Conservation (phyloP, 129 eudicot genomes). For the Sambucus nigra region DNA sequence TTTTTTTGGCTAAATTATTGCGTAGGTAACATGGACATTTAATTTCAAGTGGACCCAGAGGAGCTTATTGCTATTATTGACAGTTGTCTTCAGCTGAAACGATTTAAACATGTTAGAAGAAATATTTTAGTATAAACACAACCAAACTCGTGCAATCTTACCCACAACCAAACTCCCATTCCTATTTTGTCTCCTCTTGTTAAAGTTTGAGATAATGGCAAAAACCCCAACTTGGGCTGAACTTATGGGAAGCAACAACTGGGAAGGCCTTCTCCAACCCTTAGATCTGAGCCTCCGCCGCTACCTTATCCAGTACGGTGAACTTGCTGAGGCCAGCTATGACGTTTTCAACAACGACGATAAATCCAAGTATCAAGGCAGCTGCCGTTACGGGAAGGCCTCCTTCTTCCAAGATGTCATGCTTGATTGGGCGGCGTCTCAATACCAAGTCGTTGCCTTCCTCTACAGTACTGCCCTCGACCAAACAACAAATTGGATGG, state of each 20-base stretch:
- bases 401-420: constrained; percentile 52
- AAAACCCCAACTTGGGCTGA: constrained; percentile 33
- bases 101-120: too few relatives aligned
- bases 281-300: constrained; percentile 32
- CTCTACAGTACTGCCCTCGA: constrained; percentile 83
- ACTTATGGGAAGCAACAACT: constrained; percentile 31
- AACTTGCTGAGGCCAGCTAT: constrained; percentile 67
- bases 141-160: too few relatives aligned
- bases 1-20: too few relatives aligned
- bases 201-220: too few relatives aligned
- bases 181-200: too few relatives aligned
- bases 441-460: constrained; percentile 47
- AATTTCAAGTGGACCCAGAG: too few relatives aligned
- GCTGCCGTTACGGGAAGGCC: constrained; percentile 64
- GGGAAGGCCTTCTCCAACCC: constrained; percentile 45
- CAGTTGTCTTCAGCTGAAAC: too few relatives aligned
- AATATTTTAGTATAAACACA: too few relatives aligned
- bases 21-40: too few relatives aligned
- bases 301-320: constrained; percentile 61
- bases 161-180: too few relatives aligned
- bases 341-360: constrained; percentile 72
- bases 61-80: too few relatives aligned
- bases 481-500: constrained; percentile 78
- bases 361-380: constrained; percentile 58
- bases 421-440: constrained; percentile 31